phyloP scores from a whole-genome alignment of 2,329 filamentous ascomycete species.

The Elsinoe australis region DNA sequence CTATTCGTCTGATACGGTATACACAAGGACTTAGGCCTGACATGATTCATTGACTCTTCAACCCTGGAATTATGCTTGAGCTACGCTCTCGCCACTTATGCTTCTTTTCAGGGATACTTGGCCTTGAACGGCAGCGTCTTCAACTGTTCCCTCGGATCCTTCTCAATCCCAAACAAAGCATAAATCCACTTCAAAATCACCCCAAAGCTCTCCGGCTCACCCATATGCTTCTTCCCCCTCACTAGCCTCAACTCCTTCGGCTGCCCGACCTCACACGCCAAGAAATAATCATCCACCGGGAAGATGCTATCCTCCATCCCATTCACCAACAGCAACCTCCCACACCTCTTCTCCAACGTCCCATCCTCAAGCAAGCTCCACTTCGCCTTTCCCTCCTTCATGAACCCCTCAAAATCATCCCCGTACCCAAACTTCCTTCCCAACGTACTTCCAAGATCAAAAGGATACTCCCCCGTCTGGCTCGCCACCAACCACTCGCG shows the following conservation, averaged over 20 bases:
- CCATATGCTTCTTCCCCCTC: constrained; percentile 42
- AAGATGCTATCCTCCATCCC: constrained; percentile 55
- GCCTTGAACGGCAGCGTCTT: constrained; percentile 41
- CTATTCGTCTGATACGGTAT: constrained; percentile 33
- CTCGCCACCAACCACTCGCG: constrained; percentile 47
- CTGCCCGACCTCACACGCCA: constrained; percentile 46
- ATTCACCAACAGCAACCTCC: constrained; percentile 49
- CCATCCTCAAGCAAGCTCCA: constrained; percentile 51
- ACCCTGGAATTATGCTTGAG: neutral
- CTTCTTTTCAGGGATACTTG: constrained; percentile 33
- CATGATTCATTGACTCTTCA: neutral
- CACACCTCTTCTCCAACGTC: constrained; percentile 46
- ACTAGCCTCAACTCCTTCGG: constrained; percentile 48
- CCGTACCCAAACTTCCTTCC: constrained; percentile 43
- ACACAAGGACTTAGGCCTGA: constrained; percentile 17
- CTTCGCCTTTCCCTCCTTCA: constrained; percentile 40
- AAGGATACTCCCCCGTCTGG: constrained; percentile 53
- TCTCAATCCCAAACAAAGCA: constrained; percentile 39
- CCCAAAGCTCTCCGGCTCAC: constrained; percentile 43
- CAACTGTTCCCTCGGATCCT: constrained; percentile 38
- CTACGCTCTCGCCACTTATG: no score
- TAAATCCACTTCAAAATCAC: constrained; percentile 45
- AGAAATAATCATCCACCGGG: constrained; percentile 53
- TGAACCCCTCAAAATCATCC: constrained; percentile 38
- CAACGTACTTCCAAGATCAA: constrained; percentile 47